These are phyloP conservation scores for Daldinia loculata DNA, from an alignment of 495 filamentous ascomycete species.

Conservation along the genomic window DNA sequence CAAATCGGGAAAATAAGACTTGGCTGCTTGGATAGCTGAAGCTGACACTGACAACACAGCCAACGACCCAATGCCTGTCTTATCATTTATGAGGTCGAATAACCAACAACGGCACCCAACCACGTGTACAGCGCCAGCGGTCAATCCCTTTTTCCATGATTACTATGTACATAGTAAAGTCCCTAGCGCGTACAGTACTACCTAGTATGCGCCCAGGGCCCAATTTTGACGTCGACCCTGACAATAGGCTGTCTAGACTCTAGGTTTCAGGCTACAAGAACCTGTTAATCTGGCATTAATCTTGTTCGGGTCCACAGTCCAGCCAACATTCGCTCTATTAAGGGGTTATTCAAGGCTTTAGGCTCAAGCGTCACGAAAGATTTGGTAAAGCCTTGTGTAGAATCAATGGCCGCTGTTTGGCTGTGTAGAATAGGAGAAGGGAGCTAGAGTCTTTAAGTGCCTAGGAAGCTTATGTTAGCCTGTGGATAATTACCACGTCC, in stretches of 20 bases:
- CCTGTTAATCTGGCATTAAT: conserved; percentile 26
- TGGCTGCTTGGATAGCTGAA: background rate
- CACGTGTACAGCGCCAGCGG: conserved; percentile 13
- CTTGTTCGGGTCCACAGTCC: conserved; percentile 37
- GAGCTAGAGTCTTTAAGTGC: background rate
- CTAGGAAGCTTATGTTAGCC: background rate
- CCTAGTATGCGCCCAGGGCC: conserved; percentile 8
- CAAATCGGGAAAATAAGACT: conserved; percentile 9
- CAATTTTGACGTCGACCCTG: conserved; percentile 17
- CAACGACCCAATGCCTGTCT: background rate
- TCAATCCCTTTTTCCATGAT: conserved; percentile 9
- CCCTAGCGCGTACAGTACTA: conserved; percentile 7
- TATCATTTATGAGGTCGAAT: background rate
- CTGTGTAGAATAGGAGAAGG: conserved; percentile 24
- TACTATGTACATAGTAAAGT: conserved; percentile 1
- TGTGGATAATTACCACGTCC: background rate
- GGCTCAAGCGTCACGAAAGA: conserved; percentile 16
- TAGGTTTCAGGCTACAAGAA: conserved; percentile 9
- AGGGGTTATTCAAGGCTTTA: conserved; percentile 26
- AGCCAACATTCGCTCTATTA: conserved; percentile 33
- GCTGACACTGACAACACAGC: conserved; percentile 4
- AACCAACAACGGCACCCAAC: background rate
- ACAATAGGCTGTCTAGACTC: conserved; percentile 22
- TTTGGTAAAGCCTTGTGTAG: conserved; percentile 21
- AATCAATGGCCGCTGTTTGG: conserved; percentile 4